Percentiles rank a stretch among this genome's conserved stretches.
These are phyloP conservation scores for Luvunga scandens DNA, from an alignment of 345 rosid species.

Conservation along the genomic window DNA sequence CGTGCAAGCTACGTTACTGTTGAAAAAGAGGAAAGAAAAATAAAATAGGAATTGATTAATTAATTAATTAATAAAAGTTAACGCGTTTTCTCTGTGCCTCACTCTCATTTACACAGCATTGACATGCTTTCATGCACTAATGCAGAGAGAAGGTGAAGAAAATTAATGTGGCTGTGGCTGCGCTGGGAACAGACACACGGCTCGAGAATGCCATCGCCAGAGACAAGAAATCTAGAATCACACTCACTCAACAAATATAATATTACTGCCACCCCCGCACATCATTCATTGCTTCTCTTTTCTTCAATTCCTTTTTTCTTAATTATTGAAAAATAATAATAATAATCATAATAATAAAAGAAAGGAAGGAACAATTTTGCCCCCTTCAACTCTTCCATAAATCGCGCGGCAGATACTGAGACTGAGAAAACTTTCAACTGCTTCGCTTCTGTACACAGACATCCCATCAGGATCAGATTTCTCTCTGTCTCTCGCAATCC, in stretches of 20 bases:
- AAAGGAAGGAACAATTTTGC: no score
- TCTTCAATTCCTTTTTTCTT: neutral
- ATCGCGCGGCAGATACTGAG: neutral
- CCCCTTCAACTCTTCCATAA: constrained; percentile 1
- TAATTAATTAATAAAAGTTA: neutral
- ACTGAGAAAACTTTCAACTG: neutral
- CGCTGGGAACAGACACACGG: constrained; percentile 35
- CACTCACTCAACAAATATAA: neutral
- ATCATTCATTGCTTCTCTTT: constrained; percentile 3
- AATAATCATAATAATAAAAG: no score
- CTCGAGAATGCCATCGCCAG: constrained; percentile 26
- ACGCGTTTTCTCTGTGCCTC: neutral
- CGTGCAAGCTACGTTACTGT: neutral
- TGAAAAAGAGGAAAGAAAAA: neutral
- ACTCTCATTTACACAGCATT: no score
- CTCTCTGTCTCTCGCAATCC: neutral
- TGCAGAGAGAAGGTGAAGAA: no score
- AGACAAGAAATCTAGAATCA: neutral
- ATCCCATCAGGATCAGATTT: neutral
- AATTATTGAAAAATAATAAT: no score
- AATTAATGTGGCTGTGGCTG: no score
- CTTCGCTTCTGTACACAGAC: neutral
- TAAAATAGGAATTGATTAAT: neutral
- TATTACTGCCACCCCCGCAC: constrained; percentile 19
- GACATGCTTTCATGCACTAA: no score